Percentiles rank a stretch among this genome's conserved stretches.
These are phyloP conservation scores for Penicillium egyptiacum DNA, from an alignment of 495 filamentous ascomycete species.

Conservation along the genomic window DNA sequence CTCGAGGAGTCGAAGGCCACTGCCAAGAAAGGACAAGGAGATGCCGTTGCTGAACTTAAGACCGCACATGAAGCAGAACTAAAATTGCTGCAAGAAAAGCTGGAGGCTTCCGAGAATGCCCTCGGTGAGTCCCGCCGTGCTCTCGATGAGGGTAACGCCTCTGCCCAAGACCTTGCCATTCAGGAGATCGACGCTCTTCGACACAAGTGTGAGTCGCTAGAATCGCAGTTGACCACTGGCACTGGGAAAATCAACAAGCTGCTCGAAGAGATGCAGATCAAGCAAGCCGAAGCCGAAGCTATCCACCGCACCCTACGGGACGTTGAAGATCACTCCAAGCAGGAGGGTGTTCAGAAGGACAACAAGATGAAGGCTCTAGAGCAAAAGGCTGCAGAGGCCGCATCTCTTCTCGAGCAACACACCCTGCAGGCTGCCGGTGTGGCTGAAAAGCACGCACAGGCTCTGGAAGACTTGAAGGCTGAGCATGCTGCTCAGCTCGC, in stretches of 20 bases:
- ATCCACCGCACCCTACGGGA: conserved; percentile 39
- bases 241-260: conserved; percentile 43
- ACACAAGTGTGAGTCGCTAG: conserved; percentile 42
- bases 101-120: conserved; percentile 37
- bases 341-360: conserved; percentile 40
- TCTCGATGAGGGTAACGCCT: conserved; percentile 38
- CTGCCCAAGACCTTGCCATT: conserved; percentile 38
- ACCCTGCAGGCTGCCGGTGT: conserved; percentile 24
- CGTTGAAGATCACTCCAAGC: conserved; percentile 36
- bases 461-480: conserved; percentile 30
- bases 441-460: conserved; percentile 35
- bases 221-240: conserved; percentile 39
- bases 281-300: conserved; percentile 39
- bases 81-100: conserved; percentile 34
- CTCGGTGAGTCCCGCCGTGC: conserved; percentile 36
- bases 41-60: conserved; percentile 39
- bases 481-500: conserved; percentile 11
- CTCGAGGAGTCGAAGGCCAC: conserved; percentile 39
- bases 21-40: conserved; percentile 35
- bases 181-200: conserved; percentile 46
- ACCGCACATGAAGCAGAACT: conserved; percentile 38
- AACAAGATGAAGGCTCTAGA: conserved; percentile 35
- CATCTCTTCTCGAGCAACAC: conserved; percentile 36
- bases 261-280: conserved; percentile 41
- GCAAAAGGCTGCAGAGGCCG: conserved; percentile 38